phyloP scores from a whole-genome alignment of 2,329 filamentous ascomycete species.

The Didymella sp. region DNA sequence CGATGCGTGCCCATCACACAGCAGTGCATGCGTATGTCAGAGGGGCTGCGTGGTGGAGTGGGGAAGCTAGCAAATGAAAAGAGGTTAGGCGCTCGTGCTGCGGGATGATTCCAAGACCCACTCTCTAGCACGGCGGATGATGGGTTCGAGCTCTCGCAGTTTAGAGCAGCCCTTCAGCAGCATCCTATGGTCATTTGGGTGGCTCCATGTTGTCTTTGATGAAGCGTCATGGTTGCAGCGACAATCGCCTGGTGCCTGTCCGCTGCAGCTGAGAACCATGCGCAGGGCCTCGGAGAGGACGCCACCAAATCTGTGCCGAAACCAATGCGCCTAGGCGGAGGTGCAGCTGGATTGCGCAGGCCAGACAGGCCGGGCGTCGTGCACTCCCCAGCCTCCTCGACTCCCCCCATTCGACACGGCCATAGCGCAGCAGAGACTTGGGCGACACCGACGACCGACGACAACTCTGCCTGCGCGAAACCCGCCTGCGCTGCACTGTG shows the following conservation, averaged over 20 bases:
- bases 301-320: constrained; percentile 10
- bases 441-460: background rate
- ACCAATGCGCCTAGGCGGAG: constrained; percentile 17
- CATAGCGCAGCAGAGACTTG: constrained; percentile 18
- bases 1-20: constrained; percentile 27
- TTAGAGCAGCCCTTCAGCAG: background rate
- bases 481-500: constrained; percentile 4
- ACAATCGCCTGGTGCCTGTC: background rate
- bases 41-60: background rate
- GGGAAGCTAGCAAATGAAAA: constrained; percentile 6
- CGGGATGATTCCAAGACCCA: background rate
- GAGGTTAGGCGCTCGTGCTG: constrained; percentile 3
- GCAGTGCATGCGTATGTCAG: constrained; percentile 13
- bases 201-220: no score
- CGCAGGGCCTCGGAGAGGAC: background rate
- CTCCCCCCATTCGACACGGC: constrained; percentile 3
- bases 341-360: constrained; percentile 16
- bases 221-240: background rate
- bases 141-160: background rate
- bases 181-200: background rate
- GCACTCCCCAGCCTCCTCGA: constrained; percentile 26
- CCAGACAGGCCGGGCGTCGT: constrained; percentile 29
- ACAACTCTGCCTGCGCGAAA: constrained; percentile 5
- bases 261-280: constrained; percentile 2
- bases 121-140: background rate